Base-by-base conservation (phyloP, 139 green algal species). In the Chlamydomonas eustigma region DNA sequence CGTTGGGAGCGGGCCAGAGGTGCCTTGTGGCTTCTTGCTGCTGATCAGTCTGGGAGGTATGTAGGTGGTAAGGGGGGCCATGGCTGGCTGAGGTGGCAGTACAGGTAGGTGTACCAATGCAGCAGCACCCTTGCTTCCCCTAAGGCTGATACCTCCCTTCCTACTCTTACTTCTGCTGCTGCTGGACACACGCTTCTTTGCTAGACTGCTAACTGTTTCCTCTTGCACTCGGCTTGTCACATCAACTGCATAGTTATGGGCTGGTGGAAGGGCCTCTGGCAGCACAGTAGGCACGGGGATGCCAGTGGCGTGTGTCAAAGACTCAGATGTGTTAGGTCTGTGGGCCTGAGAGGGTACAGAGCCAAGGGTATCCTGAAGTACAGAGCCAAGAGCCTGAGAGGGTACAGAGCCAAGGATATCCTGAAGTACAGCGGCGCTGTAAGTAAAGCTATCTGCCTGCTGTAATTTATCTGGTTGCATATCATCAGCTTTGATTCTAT, bases 81-180 rank as follows among this genome's bases (percentile, higher is more conserved):
- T 66, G 32, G 39, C 25, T 51, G 68, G 37, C 37, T 66, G 37
- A 18, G 69, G 68, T 8, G 68, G 51, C n/a, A 51, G 22, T 0
- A 51, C 2, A 4, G 67, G 76, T 30, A 80, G 50, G 2, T 50
- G 8, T 6, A 67, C 51, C 32, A 80, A 51, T 37, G 75, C 75
- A 50, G 35, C 44, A 3, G 39, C 3, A 36, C 76, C 65, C 1
- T 18, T 58, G 44, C 44, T 18, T 18, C 44, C 44, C 44, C n/a
- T n/a, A n/a, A n/a, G n/a, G n/a, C n/a, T n/a, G n/a, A n/a, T n/a
- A n/a, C n/a, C n/a, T n/a, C n/a, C n/a, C n/a, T n/a, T n/a, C n/a
- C n/a, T n/a, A n/a, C n/a, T n/a, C n/a, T n/a, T n/a, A n/a, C n/a
- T n/a, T n/a, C n/a, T n/a, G n/a, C n/a, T n/a, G n/a, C 18, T 58